Evolutionary conservation across 352 stramenopile species (phyloP), one percentile per base, ranked within the genome.

Genomic region (Phytophthora hybrid): DNA sequence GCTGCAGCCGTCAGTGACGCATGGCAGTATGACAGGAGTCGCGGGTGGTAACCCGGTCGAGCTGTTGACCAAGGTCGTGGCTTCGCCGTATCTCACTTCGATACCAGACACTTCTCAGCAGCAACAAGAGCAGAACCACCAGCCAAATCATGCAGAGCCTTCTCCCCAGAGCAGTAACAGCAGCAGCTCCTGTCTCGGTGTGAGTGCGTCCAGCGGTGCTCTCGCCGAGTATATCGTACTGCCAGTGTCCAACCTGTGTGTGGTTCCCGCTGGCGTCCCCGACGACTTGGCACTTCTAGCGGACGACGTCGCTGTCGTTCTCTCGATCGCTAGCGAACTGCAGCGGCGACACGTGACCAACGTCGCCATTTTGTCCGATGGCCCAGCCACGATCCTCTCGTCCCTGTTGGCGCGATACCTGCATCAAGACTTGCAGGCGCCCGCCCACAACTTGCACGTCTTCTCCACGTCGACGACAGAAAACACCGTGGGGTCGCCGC

Each of bases 211-310:
- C 23, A 65, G 52, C 2, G 83, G 83, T 1, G 53, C 83, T 9
- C 68, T 90, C 3, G 71, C 77, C 5, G 74, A 90, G 58, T 84
- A 77, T 66, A 72, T 87, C 19, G 80, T 82, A 26, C 10, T 90
- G 9, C 83, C 81, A 21, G 13, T 78, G 21, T 63, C 66, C 5
- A 87, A 76, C 26, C 53, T 90, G 39, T 66, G 57, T 5, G 66
- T 69, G 19, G 59, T 88, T 2, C 79, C 83, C 18, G 32, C 57
- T 8, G 34, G 6, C 14, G 11, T 90, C 7, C 74, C 83, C 14
- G 73, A 88, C 41, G 80, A 88, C 26, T 21, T 90, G 14, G 74
- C 80, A 61, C 69, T 90, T 8, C 53, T 88, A 11, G 67, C 78
- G 1, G 73, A 77, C 61, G 83, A 90, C 69, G 49, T 77, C 3